Percentiles rank a stretch among this genome's conserved stretches.
phyloP scores from a whole-genome alignment of 352 stramenopile genomes.

The Phytophthora megakarya region DNA sequence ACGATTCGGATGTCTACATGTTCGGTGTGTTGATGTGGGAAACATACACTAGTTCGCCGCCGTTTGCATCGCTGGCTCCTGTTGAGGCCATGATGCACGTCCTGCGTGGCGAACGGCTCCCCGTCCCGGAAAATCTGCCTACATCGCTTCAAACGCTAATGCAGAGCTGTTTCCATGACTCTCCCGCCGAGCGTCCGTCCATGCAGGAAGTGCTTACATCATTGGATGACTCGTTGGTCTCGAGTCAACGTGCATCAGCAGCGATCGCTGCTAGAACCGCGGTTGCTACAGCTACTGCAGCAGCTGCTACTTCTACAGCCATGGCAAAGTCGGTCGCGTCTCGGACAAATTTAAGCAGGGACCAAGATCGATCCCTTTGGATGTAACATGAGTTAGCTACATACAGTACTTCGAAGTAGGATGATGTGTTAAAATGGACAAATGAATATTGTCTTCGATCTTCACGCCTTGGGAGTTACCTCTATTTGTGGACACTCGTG shows the following conservation, averaged over 20 bases:
- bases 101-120: constrained; percentile 61
- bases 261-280: constrained; percentile 25
- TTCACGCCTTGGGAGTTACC: too few relatives aligned
- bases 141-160: constrained; percentile 59
- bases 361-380: constrained; percentile 42
- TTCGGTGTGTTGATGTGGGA: constrained; percentile 89
- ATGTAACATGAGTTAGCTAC: constrained; percentile 18
- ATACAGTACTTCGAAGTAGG: too few relatives aligned
- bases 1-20: constrained; percentile 81
- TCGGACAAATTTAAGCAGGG: constrained; percentile 12
- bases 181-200: constrained; percentile 59
- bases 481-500: too few relatives aligned
- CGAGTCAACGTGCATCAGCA: constrained; percentile 24
- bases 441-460: constrained; percentile 6
- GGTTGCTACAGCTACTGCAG: constrained; percentile 22
- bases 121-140: constrained; percentile 50
- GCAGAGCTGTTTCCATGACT: constrained; percentile 73
- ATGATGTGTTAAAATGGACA: constrained; percentile 3
- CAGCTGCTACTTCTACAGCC: constrained; percentile 20
- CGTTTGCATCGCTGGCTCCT: constrained; percentile 60
- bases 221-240: constrained; percentile 44
- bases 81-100: constrained; percentile 71
- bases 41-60: constrained; percentile 58
- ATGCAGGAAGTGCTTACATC: constrained; percentile 70
- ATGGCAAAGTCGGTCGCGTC: constrained; percentile 22